Evolutionary conservation across 441 rosid genomes (phyloP), one percentile per base, ranked within the genome.

Genomic region (Gossypium schwendimanii): DNA sequence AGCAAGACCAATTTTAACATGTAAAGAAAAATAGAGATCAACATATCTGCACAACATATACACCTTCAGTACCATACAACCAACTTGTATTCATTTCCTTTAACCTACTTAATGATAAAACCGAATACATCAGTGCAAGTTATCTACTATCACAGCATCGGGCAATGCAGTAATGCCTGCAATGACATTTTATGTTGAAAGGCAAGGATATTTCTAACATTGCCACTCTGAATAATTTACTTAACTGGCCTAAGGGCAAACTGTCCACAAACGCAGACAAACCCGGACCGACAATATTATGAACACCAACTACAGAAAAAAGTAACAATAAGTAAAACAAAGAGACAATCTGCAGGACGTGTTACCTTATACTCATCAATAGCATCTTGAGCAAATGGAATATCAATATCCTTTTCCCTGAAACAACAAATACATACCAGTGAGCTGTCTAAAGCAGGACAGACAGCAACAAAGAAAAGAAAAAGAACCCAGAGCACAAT

Each of bases 371-470:
- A 87, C 78, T 96, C 99, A 79, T 96, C 99, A 69, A 96, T 94
- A 72, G 95, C 93, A 76, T 84, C 95, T 82, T 93, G 98, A 50
- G 99, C 99, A 81, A 89, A 96, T 70, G 83, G 78, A 77, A 96
- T 94, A 75, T 93, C 97, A 44, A 88, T 83, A 75, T 92, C 99
- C 82, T 89, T 93, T 84, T 96, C 99, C 99, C 99, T 96, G 80
- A 68, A 8, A 81, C 65, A 69, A 80, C 76, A 81, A 36, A 53
- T 53, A 59, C 39, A 53, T 52, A 63, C 70, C 39, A 33, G 78
- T n/a, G n/a, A 45, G 21, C 26, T 14, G 3, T 49, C 9, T 26
- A 17, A 14, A 33, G 26, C 26, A 69, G 47, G 28, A 59, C 54
- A 61, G 10, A 21, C 60, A 28, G 14, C 12, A 60, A 71, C 8